Conservation (phyloP, 2,329 filamentous ascomycete species). For the Ophiostoma ulmi region DNA sequence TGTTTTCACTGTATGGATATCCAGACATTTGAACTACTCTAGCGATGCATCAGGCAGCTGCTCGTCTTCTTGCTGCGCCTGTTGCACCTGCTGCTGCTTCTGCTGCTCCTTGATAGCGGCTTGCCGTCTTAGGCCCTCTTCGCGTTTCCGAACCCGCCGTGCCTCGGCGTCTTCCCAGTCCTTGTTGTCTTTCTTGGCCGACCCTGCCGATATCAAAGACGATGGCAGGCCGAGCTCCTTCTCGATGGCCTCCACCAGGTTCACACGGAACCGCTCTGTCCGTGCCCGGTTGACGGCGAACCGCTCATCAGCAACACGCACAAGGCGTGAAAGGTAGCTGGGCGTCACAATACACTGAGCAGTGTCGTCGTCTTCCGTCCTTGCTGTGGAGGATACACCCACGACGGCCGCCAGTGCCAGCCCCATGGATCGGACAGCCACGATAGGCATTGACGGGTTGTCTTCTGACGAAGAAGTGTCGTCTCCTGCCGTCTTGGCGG, state of each 20-base stretch:
- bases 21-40: too few relatives aligned
- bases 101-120: constrained; percentile 24
- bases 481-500: not conserved
- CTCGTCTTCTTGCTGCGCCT: constrained; percentile 32
- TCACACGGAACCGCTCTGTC: constrained; percentile 58
- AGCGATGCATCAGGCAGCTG: not conserved
- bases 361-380: constrained; percentile 5
- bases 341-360: constrained; percentile 54
- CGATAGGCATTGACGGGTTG: constrained; percentile 57
- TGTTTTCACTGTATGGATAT: not conserved
- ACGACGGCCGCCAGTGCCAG: constrained; percentile 77
- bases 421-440: constrained; percentile 79
- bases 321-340: constrained; percentile 61
- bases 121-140: constrained; percentile 47
- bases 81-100: constrained; percentile 30
- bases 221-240: constrained; percentile 27
- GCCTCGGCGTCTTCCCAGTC: constrained; percentile 52
- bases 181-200: constrained; percentile 35
- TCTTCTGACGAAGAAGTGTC: constrained; percentile 29
- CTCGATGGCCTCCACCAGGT: constrained; percentile 40
- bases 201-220: constrained; percentile 19
- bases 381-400: constrained; percentile 44
- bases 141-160: constrained; percentile 52
- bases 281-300: constrained; percentile 65
- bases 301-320: constrained; percentile 67